Base-by-base conservation (phyloP, 805 yeast species). In the Lachancea sp. region DNA sequence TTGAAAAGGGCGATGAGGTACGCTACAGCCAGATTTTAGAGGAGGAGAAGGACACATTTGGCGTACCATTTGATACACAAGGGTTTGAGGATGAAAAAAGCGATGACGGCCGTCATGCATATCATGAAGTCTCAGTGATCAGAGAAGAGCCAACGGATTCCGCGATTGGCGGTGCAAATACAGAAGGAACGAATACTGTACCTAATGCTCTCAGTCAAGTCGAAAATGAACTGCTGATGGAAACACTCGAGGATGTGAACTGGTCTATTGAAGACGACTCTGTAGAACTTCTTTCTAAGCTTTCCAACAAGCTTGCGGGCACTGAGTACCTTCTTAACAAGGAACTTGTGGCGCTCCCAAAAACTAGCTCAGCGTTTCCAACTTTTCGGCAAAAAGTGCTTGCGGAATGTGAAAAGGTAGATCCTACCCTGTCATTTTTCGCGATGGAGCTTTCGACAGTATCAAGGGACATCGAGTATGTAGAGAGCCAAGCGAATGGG, bases 401-500 rank as follows among this genome's bases (percentile, higher is more conserved):
- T 19, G 54, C 55, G 3, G 82, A 78, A 49, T 81, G 89, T 54
- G 73, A 74, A 35, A 67, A 68, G 32, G 67, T 84, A 42, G 78
- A 73, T 43, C 78, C 81, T 1, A 62, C 74, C 13, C 62, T 83
- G 44, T 73, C 79, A 2, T 66, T 75, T 27, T 79, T 79, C 51
- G 70, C 78, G 13, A 80, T 81, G 51, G 85, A 82, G 49, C 63
- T 82, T 40, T 72, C 80, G 12, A 74, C 81, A 2, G 76, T 87
- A 31, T 75, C 81, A 12, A 78, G 78, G 2, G 91, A 85, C 49
- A 78, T 90, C 41, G 74, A 77, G 38, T 76, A 73, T 42, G 79
- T 89, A 35, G 95, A 88, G 57, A 70, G 72, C 30, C 85, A 82
- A 58, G 81, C 90, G 2, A 79, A 83, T 54, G 95, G 95, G 40